Percentiles rank a stretch among this genome's conserved stretches.
Conservation (phyloP, 345 rosid species). For the Aquilaria yunnanensis region DNA sequence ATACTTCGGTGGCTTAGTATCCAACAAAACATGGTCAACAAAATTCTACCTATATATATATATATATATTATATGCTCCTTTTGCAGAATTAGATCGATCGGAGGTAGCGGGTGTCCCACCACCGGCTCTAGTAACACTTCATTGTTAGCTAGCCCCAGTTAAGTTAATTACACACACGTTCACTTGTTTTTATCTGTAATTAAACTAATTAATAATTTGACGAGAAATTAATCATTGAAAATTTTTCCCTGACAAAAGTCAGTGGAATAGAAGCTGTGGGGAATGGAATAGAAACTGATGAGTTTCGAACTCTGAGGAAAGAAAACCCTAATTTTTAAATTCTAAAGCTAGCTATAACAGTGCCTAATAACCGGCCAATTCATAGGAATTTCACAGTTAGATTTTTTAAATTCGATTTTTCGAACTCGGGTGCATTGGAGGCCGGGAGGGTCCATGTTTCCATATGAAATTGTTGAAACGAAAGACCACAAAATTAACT, state of each 20-base stretch:
- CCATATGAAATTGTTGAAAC: constrained; percentile 24
- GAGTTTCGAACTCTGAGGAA: constrained; percentile 45
- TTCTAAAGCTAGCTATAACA: constrained; percentile 13
- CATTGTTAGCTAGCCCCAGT: background rate
- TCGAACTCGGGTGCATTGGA: constrained; percentile 25
- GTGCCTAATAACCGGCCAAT: background rate
- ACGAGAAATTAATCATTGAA: background rate
- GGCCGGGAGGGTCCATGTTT: constrained; percentile 44
- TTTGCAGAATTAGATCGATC: too few species aligned
- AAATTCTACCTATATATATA: too few species aligned
- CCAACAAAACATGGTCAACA: too few species aligned
- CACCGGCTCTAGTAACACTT: too few species aligned
- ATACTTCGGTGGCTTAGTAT: too few species aligned
- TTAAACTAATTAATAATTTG: background rate
- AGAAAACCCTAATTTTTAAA: constrained; percentile 16
- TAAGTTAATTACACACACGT: constrained; percentile 10
- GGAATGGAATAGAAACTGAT: constrained; percentile 94
- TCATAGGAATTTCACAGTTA: constrained; percentile 14
- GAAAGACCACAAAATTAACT: constrained; percentile 8
- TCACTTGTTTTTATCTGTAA: background rate
- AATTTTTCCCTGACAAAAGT: constrained; percentile 40
- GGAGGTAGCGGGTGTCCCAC: too few species aligned
- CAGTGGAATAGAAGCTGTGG: constrained; percentile 94
- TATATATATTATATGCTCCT: too few species aligned
- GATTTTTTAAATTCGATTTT: constrained; percentile 21